Percentiles rank a stretch among this genome's conserved stretches.
phyloP scores from a whole-genome alignment of 2,329 filamentous ascomycete genomes.

The Elsinoe australis region DNA sequence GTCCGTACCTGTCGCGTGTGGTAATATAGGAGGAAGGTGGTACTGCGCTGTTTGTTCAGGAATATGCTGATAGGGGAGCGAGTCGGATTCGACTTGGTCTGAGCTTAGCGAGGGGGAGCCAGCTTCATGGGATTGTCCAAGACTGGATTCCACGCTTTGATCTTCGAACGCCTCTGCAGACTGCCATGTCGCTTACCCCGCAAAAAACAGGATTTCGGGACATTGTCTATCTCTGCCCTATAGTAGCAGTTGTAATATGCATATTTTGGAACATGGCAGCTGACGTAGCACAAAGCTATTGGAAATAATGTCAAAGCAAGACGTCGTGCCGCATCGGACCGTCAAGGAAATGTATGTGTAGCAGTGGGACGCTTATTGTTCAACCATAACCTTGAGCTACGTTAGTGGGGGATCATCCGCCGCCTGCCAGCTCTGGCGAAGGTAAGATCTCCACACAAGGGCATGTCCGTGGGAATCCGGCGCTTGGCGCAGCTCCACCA shows the following conservation, averaged over 20 bases:
- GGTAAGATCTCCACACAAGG: too few species aligned
- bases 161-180: conserved; percentile 1
- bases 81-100: conserved; percentile 1
- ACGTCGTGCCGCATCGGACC: conserved; percentile 7
- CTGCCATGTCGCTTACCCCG: conserved; percentile 6
- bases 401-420: conserved; percentile 8
- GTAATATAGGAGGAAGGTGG: neutral
- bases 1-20: too few species aligned
- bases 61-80: conserved; percentile 3
- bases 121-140: conserved; percentile 8
- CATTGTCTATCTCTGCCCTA: neutral
- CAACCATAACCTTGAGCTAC: conserved; percentile 7
- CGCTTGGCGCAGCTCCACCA: conserved; percentile 7
- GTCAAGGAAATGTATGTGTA: conserved; percentile 1
- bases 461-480: conserved; percentile 7
- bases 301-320: conserved; percentile 7
- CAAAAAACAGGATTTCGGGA: neutral
- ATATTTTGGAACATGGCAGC: conserved; percentile 2
- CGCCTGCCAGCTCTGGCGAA: too few species aligned
- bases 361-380: conserved; percentile 12
- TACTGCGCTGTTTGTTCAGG: too few species aligned
- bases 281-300: neutral
- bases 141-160: neutral
- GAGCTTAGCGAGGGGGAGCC: conserved; percentile 10
- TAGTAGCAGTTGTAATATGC: neutral